A percentile compares a stretch with the other conserved stretches of the same genome.
These are phyloP conservation scores for Spinellus fusiger DNA, from an alignment of 192 early-diverging fungal species.

Conservation along the genomic window DNA sequence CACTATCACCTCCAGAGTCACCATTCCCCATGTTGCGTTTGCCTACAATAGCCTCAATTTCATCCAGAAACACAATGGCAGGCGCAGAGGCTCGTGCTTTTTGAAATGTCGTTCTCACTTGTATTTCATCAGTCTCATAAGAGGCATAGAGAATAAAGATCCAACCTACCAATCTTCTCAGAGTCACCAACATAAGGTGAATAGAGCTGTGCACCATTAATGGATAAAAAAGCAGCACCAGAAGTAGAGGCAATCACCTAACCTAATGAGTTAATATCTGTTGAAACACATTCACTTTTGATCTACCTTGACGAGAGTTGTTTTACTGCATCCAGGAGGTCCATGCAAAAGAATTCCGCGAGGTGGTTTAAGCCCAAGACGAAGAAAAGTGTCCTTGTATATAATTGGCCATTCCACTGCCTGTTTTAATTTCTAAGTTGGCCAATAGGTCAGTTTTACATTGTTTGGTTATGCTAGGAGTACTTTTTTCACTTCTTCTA, in stretches of 20 bases:
- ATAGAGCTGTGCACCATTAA: constrained; percentile 77
- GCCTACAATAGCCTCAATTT: constrained; percentile 94
- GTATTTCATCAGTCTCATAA: not conserved
- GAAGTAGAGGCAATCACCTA: constrained; percentile 75
- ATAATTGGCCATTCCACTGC: constrained; percentile 86
- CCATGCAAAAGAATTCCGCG: constrained; percentile 93
- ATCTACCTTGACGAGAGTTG: constrained; percentile 75
- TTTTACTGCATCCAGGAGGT: constrained; percentile 97
- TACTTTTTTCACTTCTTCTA: constrained; percentile 74
- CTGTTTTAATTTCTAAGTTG: constrained; percentile 58
- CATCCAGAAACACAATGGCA: constrained; percentile 93
- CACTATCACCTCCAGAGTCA: constrained; percentile 57
- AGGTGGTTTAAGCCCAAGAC: constrained; percentile 76
- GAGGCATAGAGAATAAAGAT: not conserved
- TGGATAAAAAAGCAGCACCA: constrained; percentile 68
- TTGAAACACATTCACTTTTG: not conserved
- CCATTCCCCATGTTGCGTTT: constrained; percentile 59
- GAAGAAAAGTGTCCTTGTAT: constrained; percentile 56
- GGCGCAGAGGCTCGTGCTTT: constrained; percentile 74
- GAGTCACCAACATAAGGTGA: constrained; percentile 83
- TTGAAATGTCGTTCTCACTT: constrained; percentile 73
- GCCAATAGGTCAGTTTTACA: not conserved
- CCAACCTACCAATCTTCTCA: constrained; percentile 55
- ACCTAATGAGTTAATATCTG: not conserved
- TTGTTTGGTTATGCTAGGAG: not conserved